Evolutionary conservation across 179 eudicot genomes (phyloP).

Genomic region (Heliamphora pulchella): DNA sequence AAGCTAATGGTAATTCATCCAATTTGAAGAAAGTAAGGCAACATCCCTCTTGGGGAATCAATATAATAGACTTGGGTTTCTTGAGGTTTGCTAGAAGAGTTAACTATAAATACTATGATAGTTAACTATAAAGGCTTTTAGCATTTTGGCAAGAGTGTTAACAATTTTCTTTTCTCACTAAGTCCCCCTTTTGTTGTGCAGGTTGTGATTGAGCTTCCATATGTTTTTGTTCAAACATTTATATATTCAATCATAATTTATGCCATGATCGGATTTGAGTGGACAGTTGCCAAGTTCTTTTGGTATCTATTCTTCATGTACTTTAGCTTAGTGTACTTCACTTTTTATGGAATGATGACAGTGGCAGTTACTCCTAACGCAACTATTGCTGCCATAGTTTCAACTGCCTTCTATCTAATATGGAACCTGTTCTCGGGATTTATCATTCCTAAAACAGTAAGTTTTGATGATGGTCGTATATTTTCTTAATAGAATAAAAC

Average conservation of each 20-base stretch:
- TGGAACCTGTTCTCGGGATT: constrained; percentile 82
- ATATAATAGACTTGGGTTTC: too few species aligned
- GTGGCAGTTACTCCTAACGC: constrained; percentile 67
- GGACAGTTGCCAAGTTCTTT: constrained; percentile 59
- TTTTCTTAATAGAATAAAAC: neutral
- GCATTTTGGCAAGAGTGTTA: too few species aligned
- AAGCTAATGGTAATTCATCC: too few species aligned
- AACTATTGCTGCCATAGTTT: constrained; percentile 44
- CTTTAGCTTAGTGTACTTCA: constrained; percentile 64
- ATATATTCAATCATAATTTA: constrained; percentile 52
- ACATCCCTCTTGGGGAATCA: too few species aligned
- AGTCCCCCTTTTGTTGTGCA: constrained; percentile 15
- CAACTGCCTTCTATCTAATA: constrained; percentile 36
- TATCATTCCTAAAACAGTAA: constrained; percentile 60
- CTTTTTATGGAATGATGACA: constrained; percentile 74
- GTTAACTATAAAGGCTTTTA: too few species aligned
- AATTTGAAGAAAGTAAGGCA: too few species aligned
- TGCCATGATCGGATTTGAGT: constrained; percentile 70
- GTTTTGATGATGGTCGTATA: constrained; percentile 1
- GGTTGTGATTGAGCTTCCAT: constrained; percentile 63
- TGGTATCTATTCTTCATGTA: constrained; percentile 68
- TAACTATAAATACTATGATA: too few species aligned
- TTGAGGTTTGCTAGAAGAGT: too few species aligned
- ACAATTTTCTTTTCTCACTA: constrained; percentile 5
- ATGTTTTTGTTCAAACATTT: constrained; percentile 45